Conservation (phyloP, 2,329 filamentous ascomycete species). For the Dissoconium aciculare region DNA sequence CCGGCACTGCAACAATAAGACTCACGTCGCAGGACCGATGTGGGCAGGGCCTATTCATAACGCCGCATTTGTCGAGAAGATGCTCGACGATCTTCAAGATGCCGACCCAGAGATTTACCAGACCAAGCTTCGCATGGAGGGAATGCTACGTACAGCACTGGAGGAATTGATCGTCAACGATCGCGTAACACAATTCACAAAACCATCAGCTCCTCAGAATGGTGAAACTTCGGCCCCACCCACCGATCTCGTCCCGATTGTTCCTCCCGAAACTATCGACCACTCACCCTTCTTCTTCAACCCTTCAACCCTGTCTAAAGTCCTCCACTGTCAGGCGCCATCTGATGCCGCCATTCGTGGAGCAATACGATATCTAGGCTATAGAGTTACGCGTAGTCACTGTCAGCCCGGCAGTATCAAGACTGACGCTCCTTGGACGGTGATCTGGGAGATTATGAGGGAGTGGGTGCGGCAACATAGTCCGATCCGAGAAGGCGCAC, state of each 20-base stretch:
- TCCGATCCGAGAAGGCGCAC: constrained; percentile 57
- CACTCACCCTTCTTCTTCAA: constrained; percentile 76
- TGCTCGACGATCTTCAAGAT: constrained; percentile 57
- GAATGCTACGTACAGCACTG: constrained; percentile 78
- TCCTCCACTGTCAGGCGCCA: constrained; percentile 65
- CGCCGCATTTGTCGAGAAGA: constrained; percentile 60
- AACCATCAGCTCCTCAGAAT: constrained; percentile 1
- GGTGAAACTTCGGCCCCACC: constrained; percentile 2
- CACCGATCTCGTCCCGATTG: constrained; percentile 26
- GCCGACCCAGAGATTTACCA: constrained; percentile 57
- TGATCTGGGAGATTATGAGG: constrained; percentile 84
- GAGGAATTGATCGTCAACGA: constrained; percentile 45
- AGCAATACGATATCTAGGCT: constrained; percentile 66
- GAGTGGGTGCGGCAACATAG: constrained; percentile 76
- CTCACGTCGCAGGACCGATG: constrained; percentile 86
- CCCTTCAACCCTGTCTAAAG: constrained; percentile 57
- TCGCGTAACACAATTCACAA: constrained; percentile 5
- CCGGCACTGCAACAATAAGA: constrained; percentile 71
- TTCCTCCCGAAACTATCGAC: constrained; percentile 52
- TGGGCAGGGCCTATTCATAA: constrained; percentile 84
- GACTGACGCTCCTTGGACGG: constrained; percentile 79
- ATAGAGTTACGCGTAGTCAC: constrained; percentile 71
- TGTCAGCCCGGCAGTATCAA: constrained; percentile 81
- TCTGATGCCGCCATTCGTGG: constrained; percentile 67
- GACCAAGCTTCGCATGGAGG: constrained; percentile 67